Conservation (phyloP, 768 basidiomycete species). For the Tylopilus felleus region DNA sequence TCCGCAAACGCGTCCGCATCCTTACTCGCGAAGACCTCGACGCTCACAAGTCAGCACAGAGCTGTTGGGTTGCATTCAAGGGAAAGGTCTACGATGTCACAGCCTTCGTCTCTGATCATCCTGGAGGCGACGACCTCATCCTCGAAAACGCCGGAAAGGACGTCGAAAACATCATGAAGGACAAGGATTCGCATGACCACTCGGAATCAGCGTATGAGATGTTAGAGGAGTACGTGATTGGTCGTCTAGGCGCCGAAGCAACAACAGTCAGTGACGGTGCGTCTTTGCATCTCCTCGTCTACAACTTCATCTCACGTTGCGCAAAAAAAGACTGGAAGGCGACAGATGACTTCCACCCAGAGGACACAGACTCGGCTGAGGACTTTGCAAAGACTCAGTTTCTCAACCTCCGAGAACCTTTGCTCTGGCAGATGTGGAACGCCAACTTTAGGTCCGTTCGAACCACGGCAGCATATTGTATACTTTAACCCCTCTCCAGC, state of each 20-base stretch:
- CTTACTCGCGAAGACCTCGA: constrained; percentile 74
- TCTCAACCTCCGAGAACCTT: constrained; percentile 81
- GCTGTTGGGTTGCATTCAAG: constrained; percentile 79
- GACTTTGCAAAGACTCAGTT: constrained; percentile 92
- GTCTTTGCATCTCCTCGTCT: constrained; percentile 24
- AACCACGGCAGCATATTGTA: neutral
- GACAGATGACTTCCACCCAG: constrained; percentile 85
- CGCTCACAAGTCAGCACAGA: constrained; percentile 52
- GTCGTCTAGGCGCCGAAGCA: constrained; percentile 73
- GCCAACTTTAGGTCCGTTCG: constrained; percentile 72
- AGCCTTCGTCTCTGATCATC: constrained; percentile 80
- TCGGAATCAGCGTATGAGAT: constrained; percentile 90
- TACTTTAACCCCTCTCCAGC: constrained; percentile 36
- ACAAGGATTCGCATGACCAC: constrained; percentile 80
- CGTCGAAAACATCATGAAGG: constrained; percentile 76
- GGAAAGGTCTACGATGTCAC: constrained; percentile 92
- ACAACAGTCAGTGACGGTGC: constrained; percentile 75
- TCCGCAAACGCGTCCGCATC: constrained; percentile 61
- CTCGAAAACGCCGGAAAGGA: constrained; percentile 81
- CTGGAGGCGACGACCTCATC: constrained; percentile 92
- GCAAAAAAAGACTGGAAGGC: constrained; percentile 85
- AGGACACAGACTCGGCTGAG: constrained; percentile 74
- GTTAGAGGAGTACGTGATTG: constrained; percentile 84
- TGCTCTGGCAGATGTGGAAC: constrained; percentile 84
- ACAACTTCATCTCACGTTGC: constrained; percentile 7